A percentile compares a stretch with the other conserved stretches of the same genome.
Evolutionary conservation across 192 early-diverging fungal genomes (phyloP).

Genomic region (Entomortierella lignicola): DNA sequence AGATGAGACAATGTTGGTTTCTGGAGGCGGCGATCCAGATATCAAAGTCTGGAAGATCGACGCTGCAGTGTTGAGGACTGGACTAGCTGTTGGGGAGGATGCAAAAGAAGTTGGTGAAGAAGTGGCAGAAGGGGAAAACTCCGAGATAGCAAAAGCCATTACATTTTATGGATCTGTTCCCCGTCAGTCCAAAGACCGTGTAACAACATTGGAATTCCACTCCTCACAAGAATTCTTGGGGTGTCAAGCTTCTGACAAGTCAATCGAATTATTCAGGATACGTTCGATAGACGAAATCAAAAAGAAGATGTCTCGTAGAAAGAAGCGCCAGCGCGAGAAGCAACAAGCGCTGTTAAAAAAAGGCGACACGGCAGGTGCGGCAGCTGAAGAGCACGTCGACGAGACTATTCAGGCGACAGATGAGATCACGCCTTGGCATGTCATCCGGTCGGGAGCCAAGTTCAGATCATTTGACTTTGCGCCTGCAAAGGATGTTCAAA

Average conservation of each 20-base stretch:
- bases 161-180: conserved; percentile 80
- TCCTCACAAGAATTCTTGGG: conserved; percentile 82
- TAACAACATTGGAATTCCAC: conserved; percentile 83
- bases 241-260: conserved; percentile 81
- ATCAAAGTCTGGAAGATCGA: conserved; percentile 92
- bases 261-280: conserved; percentile 87
- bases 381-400: conserved; percentile 55
- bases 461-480: conserved; percentile 85
- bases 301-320: conserved; percentile 84
- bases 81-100: conserved; percentile 62
- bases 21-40: conserved; percentile 87
- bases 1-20: conserved; percentile 77
- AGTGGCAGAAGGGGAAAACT: conserved; percentile 3
- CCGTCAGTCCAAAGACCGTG: conserved; percentile 83
- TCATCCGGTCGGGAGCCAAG: conserved; percentile 82
- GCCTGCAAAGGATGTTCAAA: conserved; percentile 60
- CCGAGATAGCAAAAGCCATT: conserved; percentile 71
- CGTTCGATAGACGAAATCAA: conserved; percentile 82
- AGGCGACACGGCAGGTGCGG: conserved; percentile 56
- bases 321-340: conserved; percentile 84
- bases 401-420: conserved; percentile 77
- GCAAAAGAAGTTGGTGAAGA: conserved; percentile 57
- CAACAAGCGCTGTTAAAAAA: conserved; percentile 59
- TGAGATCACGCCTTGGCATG: conserved; percentile 77
- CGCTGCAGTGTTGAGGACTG: conserved; percentile 64